Percentiles rank a stretch among this genome's conserved stretches.
These are phyloP conservation scores for Aspergillus uvarum DNA, from an alignment of 2,329 filamentous ascomycete species.

Conservation along the genomic window DNA sequence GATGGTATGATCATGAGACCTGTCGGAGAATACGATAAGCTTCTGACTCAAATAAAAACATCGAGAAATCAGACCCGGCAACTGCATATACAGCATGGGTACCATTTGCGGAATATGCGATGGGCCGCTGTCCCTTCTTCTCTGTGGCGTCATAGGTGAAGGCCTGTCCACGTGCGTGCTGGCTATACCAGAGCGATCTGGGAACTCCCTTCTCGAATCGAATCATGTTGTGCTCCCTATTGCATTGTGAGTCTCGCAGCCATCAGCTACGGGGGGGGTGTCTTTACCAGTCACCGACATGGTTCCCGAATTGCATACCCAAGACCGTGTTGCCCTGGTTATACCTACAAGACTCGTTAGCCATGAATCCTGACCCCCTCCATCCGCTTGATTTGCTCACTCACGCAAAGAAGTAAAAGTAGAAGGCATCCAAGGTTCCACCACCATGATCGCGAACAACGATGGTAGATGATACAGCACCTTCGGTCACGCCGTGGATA, in stretches of 20 bases:
- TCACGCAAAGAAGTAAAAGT: conserved; percentile 62
- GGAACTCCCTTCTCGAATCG: conserved; percentile 60
- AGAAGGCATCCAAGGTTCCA: conserved; percentile 58
- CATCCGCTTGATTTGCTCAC: conserved; percentile 8
- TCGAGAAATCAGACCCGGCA: conserved; percentile 37
- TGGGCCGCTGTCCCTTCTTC: conserved; percentile 54
- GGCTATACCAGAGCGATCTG: conserved; percentile 60
- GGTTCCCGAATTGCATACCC: conserved; percentile 55
- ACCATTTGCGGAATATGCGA: conserved; percentile 60
- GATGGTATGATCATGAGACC: conserved; percentile 63
- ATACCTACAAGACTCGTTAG: too few relatives aligned
- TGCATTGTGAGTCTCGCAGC: background rate
- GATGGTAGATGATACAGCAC: conserved; percentile 53
- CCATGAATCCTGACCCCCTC: too few relatives aligned
- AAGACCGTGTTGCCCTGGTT: background rate
- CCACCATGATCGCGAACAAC: conserved; percentile 59
- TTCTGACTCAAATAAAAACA: background rate
- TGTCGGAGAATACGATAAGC: conserved; percentile 15
- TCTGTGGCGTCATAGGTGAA: conserved; percentile 59
- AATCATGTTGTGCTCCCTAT: conserved; percentile 65
- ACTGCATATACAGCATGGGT: conserved; percentile 66
- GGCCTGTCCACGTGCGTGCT: conserved; percentile 63
- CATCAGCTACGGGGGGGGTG: background rate
- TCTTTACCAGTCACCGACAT: conserved; percentile 61
- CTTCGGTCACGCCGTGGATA: conserved; percentile 50